Evolutionary conservation across 306 rosid species (phyloP).

Genomic region (Begonia masoniana): DNA sequence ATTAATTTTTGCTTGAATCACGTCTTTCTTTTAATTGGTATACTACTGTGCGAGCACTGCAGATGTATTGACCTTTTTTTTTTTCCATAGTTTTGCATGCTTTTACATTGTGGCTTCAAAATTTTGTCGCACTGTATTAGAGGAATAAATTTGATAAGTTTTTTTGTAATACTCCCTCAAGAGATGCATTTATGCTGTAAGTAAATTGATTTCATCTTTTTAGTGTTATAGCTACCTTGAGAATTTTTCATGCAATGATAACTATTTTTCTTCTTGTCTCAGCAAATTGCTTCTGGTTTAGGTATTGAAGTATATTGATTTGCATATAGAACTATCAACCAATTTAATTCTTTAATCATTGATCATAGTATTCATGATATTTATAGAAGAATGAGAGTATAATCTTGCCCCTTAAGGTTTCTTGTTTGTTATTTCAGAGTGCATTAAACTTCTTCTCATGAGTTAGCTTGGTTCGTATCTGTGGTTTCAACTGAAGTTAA

Average conservation of each 20-base stretch:
- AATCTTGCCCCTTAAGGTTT: background rate
- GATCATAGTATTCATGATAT: background rate
- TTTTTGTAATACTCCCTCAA: no score
- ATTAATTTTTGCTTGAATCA: no score
- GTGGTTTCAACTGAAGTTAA: background rate
- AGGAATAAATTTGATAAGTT: no score
- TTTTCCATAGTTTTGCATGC: background rate
- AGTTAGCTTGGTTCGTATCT: slow-evolving; percentile 1
- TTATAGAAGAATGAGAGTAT: background rate
- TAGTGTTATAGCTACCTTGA: no score
- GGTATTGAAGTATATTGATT: background rate
- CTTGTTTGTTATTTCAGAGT: background rate
- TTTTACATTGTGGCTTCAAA: background rate
- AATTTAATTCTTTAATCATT: background rate
- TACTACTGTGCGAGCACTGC: no score
- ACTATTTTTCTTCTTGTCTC: background rate
- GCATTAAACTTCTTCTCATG: background rate
- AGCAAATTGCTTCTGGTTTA: no score
- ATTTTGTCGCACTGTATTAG: no score
- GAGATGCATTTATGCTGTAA: no score
- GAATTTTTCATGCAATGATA: background rate
- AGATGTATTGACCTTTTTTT: background rate
- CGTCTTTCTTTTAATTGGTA: no score
- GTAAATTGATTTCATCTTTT: no score
- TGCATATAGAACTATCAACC: background rate